These are phyloP conservation scores for Trypanosoma vivax DNA, from an alignment of 208 protist genomes.

Conservation along the genomic window DNA sequence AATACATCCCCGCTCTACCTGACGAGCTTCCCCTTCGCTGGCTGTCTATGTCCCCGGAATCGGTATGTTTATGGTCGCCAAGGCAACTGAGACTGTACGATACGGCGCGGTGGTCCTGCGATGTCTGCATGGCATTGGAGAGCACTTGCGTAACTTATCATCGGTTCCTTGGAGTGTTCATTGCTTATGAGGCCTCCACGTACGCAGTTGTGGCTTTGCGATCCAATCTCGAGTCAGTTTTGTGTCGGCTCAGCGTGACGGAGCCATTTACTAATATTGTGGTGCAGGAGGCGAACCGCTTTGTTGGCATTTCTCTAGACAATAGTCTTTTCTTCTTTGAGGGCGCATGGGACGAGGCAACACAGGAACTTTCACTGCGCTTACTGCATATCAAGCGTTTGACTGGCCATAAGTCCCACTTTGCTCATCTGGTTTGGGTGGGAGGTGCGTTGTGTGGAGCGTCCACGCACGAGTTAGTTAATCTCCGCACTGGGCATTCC, in stretches of 20 bases:
- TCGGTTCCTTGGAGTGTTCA: conserved; percentile 12
- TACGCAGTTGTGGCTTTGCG: conserved; percentile 27
- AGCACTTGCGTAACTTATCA: conserved; percentile 29
- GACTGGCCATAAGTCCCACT: background rate
- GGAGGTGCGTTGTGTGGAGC: conserved; percentile 11
- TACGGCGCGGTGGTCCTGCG: conserved; percentile 1
- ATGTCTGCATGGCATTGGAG: conserved; percentile 14
- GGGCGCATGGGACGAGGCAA: conserved; percentile 6
- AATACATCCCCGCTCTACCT: conserved; percentile 18
- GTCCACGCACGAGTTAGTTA: conserved; percentile 7
- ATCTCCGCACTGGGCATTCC: conserved; percentile 6
- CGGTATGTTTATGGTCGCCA: conserved; percentile 28
- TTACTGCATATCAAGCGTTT: background rate
- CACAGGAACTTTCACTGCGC: background rate
- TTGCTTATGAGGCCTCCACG: conserved; percentile 18
- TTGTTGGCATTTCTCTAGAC: conserved; percentile 17
- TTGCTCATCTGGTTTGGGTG: conserved; percentile 11
- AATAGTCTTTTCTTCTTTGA: conserved; percentile 22
- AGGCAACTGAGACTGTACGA: conserved; percentile 16
- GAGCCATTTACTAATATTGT: conserved; percentile 21
- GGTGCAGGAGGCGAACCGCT: conserved; percentile 2
- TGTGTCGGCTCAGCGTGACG: conserved; percentile 13
- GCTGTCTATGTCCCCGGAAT: conserved; percentile 4
- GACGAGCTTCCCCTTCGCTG: conserved; percentile 20
- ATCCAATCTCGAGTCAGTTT: conserved; percentile 1